Conservation (phyloP, 1,284 basidiomycete species). For the Ustilago vetiveriae region DNA sequence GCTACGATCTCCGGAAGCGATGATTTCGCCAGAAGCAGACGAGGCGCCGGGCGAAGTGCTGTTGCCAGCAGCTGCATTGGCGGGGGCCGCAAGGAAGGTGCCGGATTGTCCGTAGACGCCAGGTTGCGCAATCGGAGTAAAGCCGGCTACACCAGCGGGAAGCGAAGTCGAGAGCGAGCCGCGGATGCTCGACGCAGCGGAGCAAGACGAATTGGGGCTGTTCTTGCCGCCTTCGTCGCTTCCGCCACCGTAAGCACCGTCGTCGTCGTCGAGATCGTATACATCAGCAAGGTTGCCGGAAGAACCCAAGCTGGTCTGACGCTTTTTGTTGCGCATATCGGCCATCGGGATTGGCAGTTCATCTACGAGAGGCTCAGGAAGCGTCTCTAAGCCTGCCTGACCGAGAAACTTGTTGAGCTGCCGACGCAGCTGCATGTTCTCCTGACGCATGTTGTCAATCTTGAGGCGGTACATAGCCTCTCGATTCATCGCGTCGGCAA, state of each 20-base stretch:
- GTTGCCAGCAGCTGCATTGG: slow-evolving; percentile 1
- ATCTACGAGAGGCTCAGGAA: slow-evolving; percentile 27
- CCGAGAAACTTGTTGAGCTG: slow-evolving; percentile 55
- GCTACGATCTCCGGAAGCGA: slow-evolving; percentile 13
- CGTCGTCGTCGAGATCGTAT: slow-evolving; percentile 45
- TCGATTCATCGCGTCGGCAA: slow-evolving; percentile 51
- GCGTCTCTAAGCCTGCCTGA: slow-evolving; percentile 44
- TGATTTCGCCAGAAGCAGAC: slow-evolving; percentile 25
- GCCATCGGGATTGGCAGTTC: slow-evolving; percentile 44
- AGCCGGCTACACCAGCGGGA: slow-evolving; percentile 21
- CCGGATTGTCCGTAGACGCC: slow-evolving; percentile 8
- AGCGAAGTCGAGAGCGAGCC: slow-evolving; percentile 32
- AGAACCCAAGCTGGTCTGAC: slow-evolving; percentile 7
- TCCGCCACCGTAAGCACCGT: slow-evolving; percentile 29
- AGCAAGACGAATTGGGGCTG: slow-evolving; percentile 37
- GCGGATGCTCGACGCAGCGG: slow-evolving; percentile 26
- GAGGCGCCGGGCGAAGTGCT: slow-evolving; percentile 35
- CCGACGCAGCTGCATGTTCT: slow-evolving; percentile 48
- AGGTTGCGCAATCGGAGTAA: slow-evolving; percentile 28
- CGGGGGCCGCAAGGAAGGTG: slow-evolving; percentile 14
- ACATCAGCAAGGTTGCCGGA: slow-evolving; percentile 17
- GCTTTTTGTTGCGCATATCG: slow-evolving; percentile 47
- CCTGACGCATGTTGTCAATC: slow-evolving; percentile 47
- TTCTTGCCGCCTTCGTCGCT: slow-evolving; percentile 43
- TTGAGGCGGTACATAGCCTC: slow-evolving; percentile 53